phyloP scores from a whole-genome alignment of 179 eudicot genomes.

The Silene vulgaris region DNA sequence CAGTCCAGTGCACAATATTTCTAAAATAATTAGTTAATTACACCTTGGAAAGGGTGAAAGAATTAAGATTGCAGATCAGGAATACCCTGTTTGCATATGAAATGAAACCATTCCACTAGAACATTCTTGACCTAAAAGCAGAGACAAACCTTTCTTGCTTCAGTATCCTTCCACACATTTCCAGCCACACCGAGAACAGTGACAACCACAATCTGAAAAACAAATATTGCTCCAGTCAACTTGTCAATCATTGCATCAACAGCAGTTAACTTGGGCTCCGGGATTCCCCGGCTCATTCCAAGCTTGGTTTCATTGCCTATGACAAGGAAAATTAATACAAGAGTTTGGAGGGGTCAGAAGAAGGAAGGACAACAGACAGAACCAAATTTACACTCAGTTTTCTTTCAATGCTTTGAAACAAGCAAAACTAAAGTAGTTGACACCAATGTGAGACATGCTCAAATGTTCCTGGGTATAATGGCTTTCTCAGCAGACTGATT shows the following conservation, averaged over 20 bases:
- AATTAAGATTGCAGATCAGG: neutral
- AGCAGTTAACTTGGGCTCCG: constrained; percentile 96
- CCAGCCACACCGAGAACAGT: constrained; percentile 94
- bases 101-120: constrained; percentile 1
- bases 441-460: neutral
- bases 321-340: constrained; percentile 13
- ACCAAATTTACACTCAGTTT: neutral
- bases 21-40: too few species aligned
- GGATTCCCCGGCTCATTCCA: constrained; percentile 96
- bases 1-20: too few species aligned
- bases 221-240: constrained; percentile 95
- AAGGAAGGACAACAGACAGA: constrained; percentile 1
- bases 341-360: neutral
- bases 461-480: neutral
- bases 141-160: constrained; percentile 81
- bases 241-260: constrained; percentile 99
- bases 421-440: neutral
- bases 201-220: constrained; percentile 92
- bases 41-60: neutral
- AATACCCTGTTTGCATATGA: neutral
- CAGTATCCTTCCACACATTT: constrained; percentile 93
- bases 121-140: constrained; percentile 8
- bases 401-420: neutral
- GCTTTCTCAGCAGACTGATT: neutral
- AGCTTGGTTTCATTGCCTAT: constrained; percentile 94